Base-by-base conservation (phyloP, 768 basidiomycete genomes). In the Chiua virens region DNA sequence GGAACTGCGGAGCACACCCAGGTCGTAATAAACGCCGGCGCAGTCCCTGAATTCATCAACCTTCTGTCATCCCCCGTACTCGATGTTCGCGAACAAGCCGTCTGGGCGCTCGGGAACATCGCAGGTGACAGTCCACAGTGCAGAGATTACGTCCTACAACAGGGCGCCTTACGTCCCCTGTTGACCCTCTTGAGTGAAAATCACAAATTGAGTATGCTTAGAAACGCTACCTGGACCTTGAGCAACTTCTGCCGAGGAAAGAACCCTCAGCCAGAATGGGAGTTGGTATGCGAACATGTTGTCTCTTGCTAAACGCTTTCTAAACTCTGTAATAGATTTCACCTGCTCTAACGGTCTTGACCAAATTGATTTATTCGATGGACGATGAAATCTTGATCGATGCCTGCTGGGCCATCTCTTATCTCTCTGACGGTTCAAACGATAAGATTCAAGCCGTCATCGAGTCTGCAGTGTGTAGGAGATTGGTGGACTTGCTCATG, bases 401-500 rank as follows among this genome's bases (percentile, higher is more conserved):
- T 69, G 97, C 97, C 14, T 99, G 97, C 79, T 99, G 97, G 97
- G 97, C 97, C 23, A 96, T 99, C 70, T 98, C 95, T 36, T 99
- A 99, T 73, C 86, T 99, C 35, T 98, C 96, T 2, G 97, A 99
- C 69, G 97, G 97, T 43, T 90, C 94, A 30, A 97, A 97, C 66
- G 97, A 99, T 77, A 99, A 99, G 78, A 99, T 99, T 52, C 97
- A 99, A 71, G 97, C 97, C 28, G 97, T 99, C 50, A 98, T 99
- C 62, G 96, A 98, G 73, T 92, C 91, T 18, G 97, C 96, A 27
- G 96, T 99, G 42, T 97, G 95, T 75, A 84, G 97, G 69, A 86
- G 97, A 61, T 84, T 99, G 55, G 97, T 99, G 30, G 97, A 99
- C 67, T 80, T 99, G 39, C 85, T 99, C 58, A 92, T 98, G 90